Percentiles rank a stretch among this genome's conserved stretches.
These are phyloP conservation scores for Saccharomycopsis crataegensis DNA, from an alignment of 1,139 yeast species.

Conservation along the genomic window DNA sequence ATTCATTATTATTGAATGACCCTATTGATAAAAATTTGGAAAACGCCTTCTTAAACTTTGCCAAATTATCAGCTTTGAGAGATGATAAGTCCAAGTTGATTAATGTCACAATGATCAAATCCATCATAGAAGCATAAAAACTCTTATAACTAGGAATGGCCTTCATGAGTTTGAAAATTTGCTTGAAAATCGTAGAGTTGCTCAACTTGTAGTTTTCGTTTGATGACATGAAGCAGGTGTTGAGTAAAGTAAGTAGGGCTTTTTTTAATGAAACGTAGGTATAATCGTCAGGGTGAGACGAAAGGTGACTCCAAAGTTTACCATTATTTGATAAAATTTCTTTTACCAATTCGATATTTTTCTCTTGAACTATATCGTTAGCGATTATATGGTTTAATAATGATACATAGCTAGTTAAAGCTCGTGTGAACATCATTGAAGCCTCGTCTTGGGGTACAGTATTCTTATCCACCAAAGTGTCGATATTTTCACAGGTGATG, in stretches of 20 bases:
- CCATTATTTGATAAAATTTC: not conserved
- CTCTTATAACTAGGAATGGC: constrained; percentile 5
- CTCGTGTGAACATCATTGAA: constrained; percentile 4
- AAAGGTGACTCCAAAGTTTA: constrained; percentile 6
- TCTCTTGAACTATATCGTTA: not conserved
- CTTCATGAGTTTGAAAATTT: constrained; percentile 13
- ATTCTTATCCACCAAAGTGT: constrained; percentile 11
- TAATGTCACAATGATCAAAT: constrained; percentile 1
- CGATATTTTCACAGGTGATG: constrained; percentile 5
- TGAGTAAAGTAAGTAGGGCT: constrained; percentile 1
- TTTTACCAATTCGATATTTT: not conserved
- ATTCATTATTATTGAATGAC: not conserved
- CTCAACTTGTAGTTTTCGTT: not conserved
- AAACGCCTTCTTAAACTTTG: constrained; percentile 12
- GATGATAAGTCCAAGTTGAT: constrained; percentile 7
- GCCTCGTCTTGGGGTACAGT: constrained; percentile 9
- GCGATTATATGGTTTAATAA: constrained; percentile 4
- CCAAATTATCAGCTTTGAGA: constrained; percentile 5
- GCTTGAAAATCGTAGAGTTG: constrained; percentile 8
- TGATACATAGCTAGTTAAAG: constrained; percentile 2
- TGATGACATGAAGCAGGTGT: constrained; percentile 2
- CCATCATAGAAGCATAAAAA: constrained; percentile 1
- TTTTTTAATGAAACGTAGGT: constrained; percentile 7
- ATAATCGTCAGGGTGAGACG: constrained; percentile 3
- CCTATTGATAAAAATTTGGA: not conserved